Evolutionary conservation across 2,329 filamentous ascomycete species (phyloP).

Genomic region (Sporothrix globosa): DNA sequence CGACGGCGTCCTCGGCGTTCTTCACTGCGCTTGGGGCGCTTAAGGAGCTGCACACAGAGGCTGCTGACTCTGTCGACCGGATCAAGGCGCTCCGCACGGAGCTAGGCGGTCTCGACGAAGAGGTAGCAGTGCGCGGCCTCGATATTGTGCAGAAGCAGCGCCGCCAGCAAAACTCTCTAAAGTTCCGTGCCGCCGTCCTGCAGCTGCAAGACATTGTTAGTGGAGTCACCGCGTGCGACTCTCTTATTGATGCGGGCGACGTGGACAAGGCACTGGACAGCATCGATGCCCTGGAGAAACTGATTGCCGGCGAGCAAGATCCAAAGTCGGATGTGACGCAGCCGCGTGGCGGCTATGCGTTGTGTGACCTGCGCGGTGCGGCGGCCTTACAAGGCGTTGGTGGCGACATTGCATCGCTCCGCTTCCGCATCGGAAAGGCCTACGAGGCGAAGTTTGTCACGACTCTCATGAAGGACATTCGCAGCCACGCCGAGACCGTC

Average conservation of each 20-base stretch:
- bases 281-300: slow-evolving; percentile 75
- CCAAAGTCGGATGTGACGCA: slow-evolving; percentile 39
- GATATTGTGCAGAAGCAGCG: slow-evolving; percentile 83
- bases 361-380: slow-evolving; percentile 73
- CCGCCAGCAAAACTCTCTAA: slow-evolving; percentile 79
- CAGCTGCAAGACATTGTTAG: slow-evolving; percentile 81
- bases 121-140: slow-evolving; percentile 82
- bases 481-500: slow-evolving; percentile 75
- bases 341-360: slow-evolving; percentile 38
- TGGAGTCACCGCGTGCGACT: slow-evolving; percentile 74
- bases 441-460: slow-evolving; percentile 82
- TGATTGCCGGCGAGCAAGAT: slow-evolving; percentile 74
- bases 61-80: slow-evolving; percentile 83
- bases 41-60: slow-evolving; percentile 87
- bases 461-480: slow-evolving; percentile 76
- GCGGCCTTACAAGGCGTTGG: slow-evolving; percentile 80
- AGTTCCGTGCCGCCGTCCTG: slow-evolving; percentile 77
- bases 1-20: slow-evolving; percentile 91
- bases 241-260: slow-evolving; percentile 79
- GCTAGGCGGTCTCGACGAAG: slow-evolving; percentile 76
- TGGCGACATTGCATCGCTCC: slow-evolving; percentile 73
- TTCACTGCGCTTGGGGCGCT: slow-evolving; percentile 92
- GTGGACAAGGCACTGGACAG: slow-evolving; percentile 77
- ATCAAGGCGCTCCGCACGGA: slow-evolving; percentile 83
- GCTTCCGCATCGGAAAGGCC: slow-evolving; percentile 80